phyloP scores from a whole-genome alignment of 2,329 filamentous ascomycete genomes.

The Exophiala aquamarina region DNA sequence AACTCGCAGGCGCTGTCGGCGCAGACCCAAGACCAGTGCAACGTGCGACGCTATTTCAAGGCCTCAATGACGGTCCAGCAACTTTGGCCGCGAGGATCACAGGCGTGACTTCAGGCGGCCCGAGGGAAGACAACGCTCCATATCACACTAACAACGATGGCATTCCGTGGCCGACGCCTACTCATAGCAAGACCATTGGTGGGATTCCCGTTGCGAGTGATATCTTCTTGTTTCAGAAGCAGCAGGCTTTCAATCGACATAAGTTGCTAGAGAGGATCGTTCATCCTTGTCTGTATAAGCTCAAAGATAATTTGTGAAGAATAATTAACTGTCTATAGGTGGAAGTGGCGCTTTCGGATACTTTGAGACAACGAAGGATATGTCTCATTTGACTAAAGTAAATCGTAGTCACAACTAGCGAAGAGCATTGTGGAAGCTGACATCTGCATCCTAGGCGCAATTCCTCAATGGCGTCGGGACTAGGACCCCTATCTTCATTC shows the following conservation, averaged over 20 bases:
- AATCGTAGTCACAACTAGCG: slow-evolving; percentile 27
- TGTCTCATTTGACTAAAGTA: slow-evolving; percentile 21
- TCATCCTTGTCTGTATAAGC: slow-evolving; percentile 30
- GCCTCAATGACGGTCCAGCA: slow-evolving; percentile 53
- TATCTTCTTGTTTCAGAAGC: slow-evolving; percentile 55
- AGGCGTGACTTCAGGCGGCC: slow-evolving; percentile 46
- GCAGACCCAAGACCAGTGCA: slow-evolving; percentile 39
- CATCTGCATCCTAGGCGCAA: slow-evolving; percentile 33
- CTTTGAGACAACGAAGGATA: slow-evolving; percentile 30
- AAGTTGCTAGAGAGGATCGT: slow-evolving; percentile 48
- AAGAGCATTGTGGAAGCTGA: slow-evolving; percentile 18
- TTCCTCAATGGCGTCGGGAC: slow-evolving; percentile 42
- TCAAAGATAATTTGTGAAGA: background rate
- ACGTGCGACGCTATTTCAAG: slow-evolving; percentile 34
- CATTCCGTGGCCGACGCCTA: slow-evolving; percentile 51
- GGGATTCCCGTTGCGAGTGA: slow-evolving; percentile 54
- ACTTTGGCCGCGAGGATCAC: slow-evolving; percentile 54
- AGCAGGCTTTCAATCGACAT: slow-evolving; percentile 58
- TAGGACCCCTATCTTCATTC: slow-evolving; percentile 45
- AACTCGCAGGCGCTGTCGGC: slow-evolving; percentile 41
- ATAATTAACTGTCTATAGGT: background rate
- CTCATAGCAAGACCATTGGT: slow-evolving; percentile 54
- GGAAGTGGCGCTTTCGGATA: slow-evolving; percentile 31
- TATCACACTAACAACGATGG: slow-evolving; percentile 59
- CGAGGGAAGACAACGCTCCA: slow-evolving; percentile 48